Evolutionary conservation across 345 rosid genomes (phyloP).

Genomic region (Corchorus olitorius): DNA sequence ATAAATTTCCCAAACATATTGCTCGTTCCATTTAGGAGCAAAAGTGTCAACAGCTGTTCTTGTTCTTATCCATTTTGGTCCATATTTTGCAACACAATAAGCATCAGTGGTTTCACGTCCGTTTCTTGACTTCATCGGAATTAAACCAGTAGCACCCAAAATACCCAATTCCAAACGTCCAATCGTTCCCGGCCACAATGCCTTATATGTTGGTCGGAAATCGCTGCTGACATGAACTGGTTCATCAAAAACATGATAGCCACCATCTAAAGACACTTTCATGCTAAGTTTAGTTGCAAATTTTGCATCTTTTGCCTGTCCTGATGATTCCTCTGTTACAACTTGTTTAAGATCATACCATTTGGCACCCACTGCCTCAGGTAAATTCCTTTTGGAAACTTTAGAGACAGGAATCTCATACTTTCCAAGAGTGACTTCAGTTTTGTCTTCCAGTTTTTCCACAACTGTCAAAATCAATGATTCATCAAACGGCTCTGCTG

Average conservation of each 20-base stretch:
- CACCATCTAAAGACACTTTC: conserved; percentile 44
- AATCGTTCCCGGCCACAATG: conserved; percentile 34
- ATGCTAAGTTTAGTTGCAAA: conserved; percentile 39
- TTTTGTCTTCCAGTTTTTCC: conserved; percentile 27
- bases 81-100: conserved; percentile 51
- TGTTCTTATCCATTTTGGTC: conserved; percentile 46
- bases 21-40: conserved; percentile 28
- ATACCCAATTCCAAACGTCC: conserved; percentile 46
- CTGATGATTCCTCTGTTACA: background rate
- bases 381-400: background rate
- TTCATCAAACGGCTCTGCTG: conserved; percentile 88
- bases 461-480: conserved; percentile 61
- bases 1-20: conserved; percentile 16
- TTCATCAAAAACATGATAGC: conserved; percentile 49
- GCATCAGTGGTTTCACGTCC: conserved; percentile 43
- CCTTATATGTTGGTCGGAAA: conserved; percentile 33
- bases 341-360: background rate
- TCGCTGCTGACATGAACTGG: conserved; percentile 41
- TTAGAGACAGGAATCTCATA: background rate
- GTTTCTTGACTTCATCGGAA: conserved; percentile 43
- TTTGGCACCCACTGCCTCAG: background rate
- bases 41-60: conserved; percentile 39
- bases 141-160: conserved; percentile 35
- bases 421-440: background rate
- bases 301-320: conserved; percentile 27